Evolutionary conservation across 192 early-diverging fungal species (phyloP), one percentile per base, ranked within the genome.

Genomic region (Haplosporangium gracile): DNA sequence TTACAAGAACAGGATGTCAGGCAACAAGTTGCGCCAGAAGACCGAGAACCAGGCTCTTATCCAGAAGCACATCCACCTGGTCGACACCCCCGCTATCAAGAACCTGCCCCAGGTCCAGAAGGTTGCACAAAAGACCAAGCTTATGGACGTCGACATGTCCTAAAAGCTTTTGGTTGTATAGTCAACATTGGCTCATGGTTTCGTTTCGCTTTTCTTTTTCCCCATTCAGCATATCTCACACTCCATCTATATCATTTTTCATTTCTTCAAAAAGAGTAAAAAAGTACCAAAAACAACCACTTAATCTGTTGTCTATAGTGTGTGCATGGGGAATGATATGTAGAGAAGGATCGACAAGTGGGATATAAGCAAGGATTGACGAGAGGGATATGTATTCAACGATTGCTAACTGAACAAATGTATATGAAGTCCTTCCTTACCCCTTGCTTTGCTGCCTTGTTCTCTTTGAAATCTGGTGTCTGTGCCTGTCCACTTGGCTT

Each of bases 1-100:
- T 91, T 96, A 92, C 91, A 98, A 97, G 95, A 94, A 94, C 88
- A 93, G 97, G 77, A 95, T 98, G 94, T 88, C 90, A 75, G 96
- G 95, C 36, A 97, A 97, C 89, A 95, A 95, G 91, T 93, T 96
- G 80, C 91, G 91, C 74, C 96, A 97, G 74, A 94, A 91, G 88
- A 89, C 85, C 68, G 91, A 95, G 78, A 95, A 97, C 83, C 88
- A 97, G 76, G 89, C 90, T 74, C 90, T 95, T 51, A 91, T 98
- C 70, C 92, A 96, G 87, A 94, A 93, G 88, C 96, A 97, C 88
- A 96, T 98, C 86, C 96, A 99, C 80, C 90, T 99, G 75, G 93
- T 98, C 53, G 90, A 90, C 68, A 89, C 90, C 11, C 90, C 90
- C 18, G 90, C 87, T 32, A 85, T 91, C 80, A 94, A 91, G 72